Evolutionary conservation across 1,284 basidiomycete species (phyloP), one percentile per base, ranked within the genome.

Genomic region (Abortiporus biennis): DNA sequence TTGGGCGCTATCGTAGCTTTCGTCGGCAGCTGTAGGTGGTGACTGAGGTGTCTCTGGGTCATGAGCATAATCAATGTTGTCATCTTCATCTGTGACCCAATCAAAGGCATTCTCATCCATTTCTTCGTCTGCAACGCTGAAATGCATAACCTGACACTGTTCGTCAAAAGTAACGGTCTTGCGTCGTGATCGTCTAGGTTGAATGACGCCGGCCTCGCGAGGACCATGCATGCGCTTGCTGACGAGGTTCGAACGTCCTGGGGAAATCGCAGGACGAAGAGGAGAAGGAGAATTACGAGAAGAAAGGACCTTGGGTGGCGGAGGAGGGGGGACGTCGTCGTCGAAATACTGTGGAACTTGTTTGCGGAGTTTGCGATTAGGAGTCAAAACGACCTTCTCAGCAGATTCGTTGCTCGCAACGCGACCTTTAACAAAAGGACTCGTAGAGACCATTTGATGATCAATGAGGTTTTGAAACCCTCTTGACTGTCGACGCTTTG

Each of bases 131-230:
- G n/a, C n/a, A 13, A 71, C 64, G 45, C 89, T 83, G 57, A 90
- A 92, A 60, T 95, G 92, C 45, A 94, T 69, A 20, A 96, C 90
- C 51, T 95, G 90, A 50, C 89, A 90, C 6, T 80, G 74, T 51
- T 87, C 80, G 60, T 90, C 78, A 52, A 92, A 96, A 0, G 84
- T 91, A 36, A 96, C 93, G 0, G 84, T 93, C 63, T 92, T 87
- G 48, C 79, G 66, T 29, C 72, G 72, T 54, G 72, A 75, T 44
- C 72, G 72, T 56, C 61, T 76, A 43, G 61, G 56, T n/a, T 47
- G 68, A 61, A 49, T 21, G 54, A 56, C 27, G 0, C 80, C 85
- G 36, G 70, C 74, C 2, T 74, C 61, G 22, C 89, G 79, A 3
- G 92, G 92, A 2, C 92, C 93, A 51, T 87, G 84, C 40, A 93